Percentiles rank a stretch among this genome's conserved stretches.
Evolutionary conservation across 2,329 filamentous ascomycete genomes (phyloP).

Genomic region (Neocatenulostroma microsporum): DNA sequence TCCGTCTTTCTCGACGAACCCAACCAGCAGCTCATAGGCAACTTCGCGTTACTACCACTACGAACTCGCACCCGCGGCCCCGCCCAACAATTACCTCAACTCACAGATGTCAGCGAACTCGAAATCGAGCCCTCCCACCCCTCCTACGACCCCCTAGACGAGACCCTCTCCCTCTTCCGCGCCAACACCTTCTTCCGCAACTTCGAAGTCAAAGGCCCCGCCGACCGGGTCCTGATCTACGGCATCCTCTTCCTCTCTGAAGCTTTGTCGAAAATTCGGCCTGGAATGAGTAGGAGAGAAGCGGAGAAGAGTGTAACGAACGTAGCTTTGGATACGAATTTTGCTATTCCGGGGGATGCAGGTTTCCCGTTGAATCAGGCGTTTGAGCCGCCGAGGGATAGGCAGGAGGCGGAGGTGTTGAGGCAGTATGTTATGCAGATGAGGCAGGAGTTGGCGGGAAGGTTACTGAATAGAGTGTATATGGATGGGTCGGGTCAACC

Average conservation of each 20-base stretch:
- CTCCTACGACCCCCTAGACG: constrained; percentile 93
- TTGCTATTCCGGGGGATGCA: constrained; percentile 88
- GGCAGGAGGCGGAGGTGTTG: constrained; percentile 82
- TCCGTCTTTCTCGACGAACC: constrained; percentile 86
- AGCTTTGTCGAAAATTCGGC: constrained; percentile 79
- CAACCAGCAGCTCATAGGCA: constrained; percentile 63
- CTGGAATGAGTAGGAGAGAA: constrained; percentile 57
- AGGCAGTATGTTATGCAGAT: constrained; percentile 88
- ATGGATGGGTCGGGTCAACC: constrained; percentile 59
- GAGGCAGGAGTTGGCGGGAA: constrained; percentile 76
- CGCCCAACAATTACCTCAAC: constrained; percentile 68
- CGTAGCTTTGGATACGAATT: constrained; percentile 82
- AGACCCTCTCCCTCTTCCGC: constrained; percentile 85
- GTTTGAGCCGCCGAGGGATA: constrained; percentile 79
- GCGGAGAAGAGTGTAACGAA: constrained; percentile 77
- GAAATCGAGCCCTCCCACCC: constrained; percentile 72
- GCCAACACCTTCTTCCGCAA: constrained; percentile 99
- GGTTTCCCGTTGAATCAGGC: constrained; percentile 93
- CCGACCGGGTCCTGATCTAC: constrained; percentile 91
- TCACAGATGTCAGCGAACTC: constrained; percentile 46
- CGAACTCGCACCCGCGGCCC: constrained; percentile 94
- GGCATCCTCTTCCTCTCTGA: constrained; percentile 93
- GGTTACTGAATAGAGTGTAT: constrained; percentile 81
- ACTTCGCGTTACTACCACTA: constrained; percentile 89
- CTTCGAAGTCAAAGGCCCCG: constrained; percentile 96